Evolutionary conservation across 176 grass and related monocot genomes (phyloP), one percentile per base, ranked within the genome.

Genomic region (Aegilops umbellulata): DNA sequence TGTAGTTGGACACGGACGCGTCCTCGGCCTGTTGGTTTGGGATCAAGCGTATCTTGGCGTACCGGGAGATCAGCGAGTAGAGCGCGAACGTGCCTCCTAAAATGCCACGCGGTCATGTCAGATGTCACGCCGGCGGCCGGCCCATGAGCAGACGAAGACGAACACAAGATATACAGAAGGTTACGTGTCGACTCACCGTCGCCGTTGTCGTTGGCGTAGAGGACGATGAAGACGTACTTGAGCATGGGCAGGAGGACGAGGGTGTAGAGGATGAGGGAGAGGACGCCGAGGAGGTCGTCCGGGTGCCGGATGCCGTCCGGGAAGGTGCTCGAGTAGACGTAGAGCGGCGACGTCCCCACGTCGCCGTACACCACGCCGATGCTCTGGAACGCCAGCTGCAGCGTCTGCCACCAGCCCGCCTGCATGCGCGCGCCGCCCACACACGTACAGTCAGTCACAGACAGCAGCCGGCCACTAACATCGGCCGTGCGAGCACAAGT

Each of bases 351-450:
- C 22, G 93, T 95, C 19, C 93, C 93, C 36, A 72, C 36, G 69
- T 72, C 69, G 5, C 36, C 69, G 69, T 72, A 72, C 36, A 72
- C 36, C 36, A 29, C 42, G 10, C 93, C 93, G 6, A 95, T 75
- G 69, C 89, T 86, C 87, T 95, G 93, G 74, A 95, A 95, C 7
- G 90, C 87, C 26, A 95, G 87, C 8, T 55, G 79, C 86, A 90
- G 44, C 44, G 85, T 88, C 68, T 36, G 2, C 5, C 49, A 19
- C 6, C 49, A 53, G 49, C 49, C 5, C 16, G 5, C 49, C 49
- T 53, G 49, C 49, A 53, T 53, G 16, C 49, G 41, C 41, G 39
- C 41, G 12, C 4, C 42, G 1, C 49, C 49, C 49, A 19, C 49
- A 53, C 16, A 53, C 49, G 7, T 19, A 47, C 3, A 47, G 44